Conservation (phyloP, 345 rosid species). For the Sisymbrium altissimum region DNA sequence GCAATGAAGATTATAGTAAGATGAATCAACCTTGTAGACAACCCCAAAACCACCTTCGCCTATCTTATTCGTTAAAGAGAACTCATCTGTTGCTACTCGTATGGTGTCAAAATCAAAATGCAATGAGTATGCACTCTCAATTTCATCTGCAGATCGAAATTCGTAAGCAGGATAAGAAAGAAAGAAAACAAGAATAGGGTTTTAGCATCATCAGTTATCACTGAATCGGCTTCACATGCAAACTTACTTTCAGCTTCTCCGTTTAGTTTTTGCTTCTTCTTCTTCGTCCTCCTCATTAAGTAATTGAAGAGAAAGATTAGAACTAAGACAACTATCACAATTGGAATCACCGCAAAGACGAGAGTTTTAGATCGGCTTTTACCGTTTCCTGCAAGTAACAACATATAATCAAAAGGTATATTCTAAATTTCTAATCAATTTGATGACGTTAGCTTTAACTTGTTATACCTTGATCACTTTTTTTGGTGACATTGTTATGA, state of each 20-base stretch:
- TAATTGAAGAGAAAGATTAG: background rate
- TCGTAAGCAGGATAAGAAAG: background rate
- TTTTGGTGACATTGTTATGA: background rate
- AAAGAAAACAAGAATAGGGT: background rate
- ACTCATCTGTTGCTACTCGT: background rate
- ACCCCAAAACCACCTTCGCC: conserved; percentile 43
- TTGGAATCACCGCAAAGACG: background rate
- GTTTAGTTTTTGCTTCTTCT: background rate
- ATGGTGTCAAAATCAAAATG: conserved; percentile 32
- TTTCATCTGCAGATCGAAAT: conserved; percentile 11
- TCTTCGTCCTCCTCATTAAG: conserved; percentile 14
- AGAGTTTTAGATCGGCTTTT: background rate
- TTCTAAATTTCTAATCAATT: background rate
- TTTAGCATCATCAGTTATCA: background rate
- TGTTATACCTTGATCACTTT: conserved; percentile 16
- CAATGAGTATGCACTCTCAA: conserved; percentile 20
- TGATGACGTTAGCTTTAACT: background rate
- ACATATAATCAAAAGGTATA: no score
- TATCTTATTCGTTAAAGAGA: conserved; percentile 24
- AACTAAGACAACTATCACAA: background rate
- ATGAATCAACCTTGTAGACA: conserved; percentile 33
- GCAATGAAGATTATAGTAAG: background rate
- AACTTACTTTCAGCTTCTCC: conserved; percentile 11
- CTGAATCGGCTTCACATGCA: background rate
- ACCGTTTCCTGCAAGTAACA: no score